Conservation (phyloP, 2,329 filamentous ascomycete species). For the Amauroascus niger region DNA sequence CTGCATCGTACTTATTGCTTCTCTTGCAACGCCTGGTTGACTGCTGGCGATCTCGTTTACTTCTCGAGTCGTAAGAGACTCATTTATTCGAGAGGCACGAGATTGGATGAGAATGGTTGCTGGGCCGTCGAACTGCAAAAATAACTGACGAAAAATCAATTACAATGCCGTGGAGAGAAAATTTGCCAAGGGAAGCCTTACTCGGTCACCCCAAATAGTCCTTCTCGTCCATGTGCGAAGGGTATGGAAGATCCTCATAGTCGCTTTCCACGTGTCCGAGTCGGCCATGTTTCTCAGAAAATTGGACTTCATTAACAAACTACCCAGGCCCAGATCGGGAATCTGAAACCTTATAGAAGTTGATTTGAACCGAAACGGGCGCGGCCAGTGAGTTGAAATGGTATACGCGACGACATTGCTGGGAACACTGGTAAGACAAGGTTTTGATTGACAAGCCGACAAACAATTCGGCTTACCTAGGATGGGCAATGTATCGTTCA, state of each 20-base stretch:
- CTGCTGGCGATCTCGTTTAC: slow-evolving; percentile 84
- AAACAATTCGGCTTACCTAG: slow-evolving; percentile 41
- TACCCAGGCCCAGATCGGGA: slow-evolving; percentile 54
- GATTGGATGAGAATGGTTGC: slow-evolving; percentile 80
- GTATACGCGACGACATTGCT: slow-evolving; percentile 88
- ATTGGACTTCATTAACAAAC: slow-evolving; percentile 57
- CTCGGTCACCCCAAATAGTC: slow-evolving; percentile 84
- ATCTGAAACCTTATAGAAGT: slow-evolving; percentile 66
- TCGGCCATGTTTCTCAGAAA: slow-evolving; percentile 65
- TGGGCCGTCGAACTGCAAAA: slow-evolving; percentile 81
- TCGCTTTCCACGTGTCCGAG: slow-evolving; percentile 60
- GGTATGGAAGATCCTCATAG: slow-evolving; percentile 56
- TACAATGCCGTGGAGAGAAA: not conserved
- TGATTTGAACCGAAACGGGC: slow-evolving; percentile 79
- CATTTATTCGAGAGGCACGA: slow-evolving; percentile 66
- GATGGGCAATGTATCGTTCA: slow-evolving; percentile 86
- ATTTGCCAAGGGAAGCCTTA: slow-evolving; percentile 28
- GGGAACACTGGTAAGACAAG: slow-evolving; percentile 11
- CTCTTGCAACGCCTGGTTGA: slow-evolving; percentile 59
- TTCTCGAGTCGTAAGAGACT: slow-evolving; percentile 66
- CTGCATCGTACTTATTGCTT: slow-evolving; percentile 43
- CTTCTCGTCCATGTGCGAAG: slow-evolving; percentile 67
- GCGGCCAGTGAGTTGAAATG: slow-evolving; percentile 60
- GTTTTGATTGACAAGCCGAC: not conserved
- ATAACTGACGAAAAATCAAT: slow-evolving; percentile 46